Conservation (phyloP, 225 moss, liverwort and hornwort genomes). For the Takakia lepidozioides region DNA sequence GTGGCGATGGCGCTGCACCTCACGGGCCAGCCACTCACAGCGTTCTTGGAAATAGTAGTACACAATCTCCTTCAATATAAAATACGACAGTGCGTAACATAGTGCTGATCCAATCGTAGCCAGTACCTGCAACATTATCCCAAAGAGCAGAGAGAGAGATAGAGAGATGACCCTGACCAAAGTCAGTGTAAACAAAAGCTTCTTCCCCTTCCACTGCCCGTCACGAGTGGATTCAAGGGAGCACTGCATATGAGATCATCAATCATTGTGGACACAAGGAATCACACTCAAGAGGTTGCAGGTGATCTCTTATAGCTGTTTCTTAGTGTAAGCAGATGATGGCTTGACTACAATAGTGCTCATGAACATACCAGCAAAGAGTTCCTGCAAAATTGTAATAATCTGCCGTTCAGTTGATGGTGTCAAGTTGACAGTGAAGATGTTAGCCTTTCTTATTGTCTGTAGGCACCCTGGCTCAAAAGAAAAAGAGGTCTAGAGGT, state of each 20-base stretch:
- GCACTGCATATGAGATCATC: too few relatives aligned
- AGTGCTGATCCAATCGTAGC: conserved; percentile 40
- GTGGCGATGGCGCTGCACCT: conserved; percentile 51
- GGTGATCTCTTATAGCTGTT: background rate
- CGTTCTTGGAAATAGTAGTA: conserved; percentile 50
- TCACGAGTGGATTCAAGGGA: too few relatives aligned
- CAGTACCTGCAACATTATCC: conserved; percentile 35
- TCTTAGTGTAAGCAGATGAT: background rate
- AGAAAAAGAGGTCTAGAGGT: too few relatives aligned
- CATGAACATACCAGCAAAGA: too few relatives aligned
- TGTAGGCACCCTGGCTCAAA: too few relatives aligned
- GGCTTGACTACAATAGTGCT: background rate
- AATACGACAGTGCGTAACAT: conserved; percentile 46
- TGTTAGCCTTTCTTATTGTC: too few relatives aligned
- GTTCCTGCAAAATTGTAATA: background rate
- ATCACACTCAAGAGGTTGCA: background rate
- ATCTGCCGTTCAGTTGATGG: background rate
- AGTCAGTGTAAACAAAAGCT: too few relatives aligned
- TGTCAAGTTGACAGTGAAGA: too few relatives aligned
- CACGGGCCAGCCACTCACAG: conserved; percentile 50
- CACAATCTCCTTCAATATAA: conserved; percentile 50
- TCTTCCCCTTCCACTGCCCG: too few relatives aligned
- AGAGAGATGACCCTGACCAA: background rate
- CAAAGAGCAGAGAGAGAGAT: background rate
- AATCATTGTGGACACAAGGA: too few relatives aligned